Percentiles rank a stretch among this genome's conserved stretches.
Conservation (phyloP, 257 asterid genomes). For the Verbena officinalis region DNA sequence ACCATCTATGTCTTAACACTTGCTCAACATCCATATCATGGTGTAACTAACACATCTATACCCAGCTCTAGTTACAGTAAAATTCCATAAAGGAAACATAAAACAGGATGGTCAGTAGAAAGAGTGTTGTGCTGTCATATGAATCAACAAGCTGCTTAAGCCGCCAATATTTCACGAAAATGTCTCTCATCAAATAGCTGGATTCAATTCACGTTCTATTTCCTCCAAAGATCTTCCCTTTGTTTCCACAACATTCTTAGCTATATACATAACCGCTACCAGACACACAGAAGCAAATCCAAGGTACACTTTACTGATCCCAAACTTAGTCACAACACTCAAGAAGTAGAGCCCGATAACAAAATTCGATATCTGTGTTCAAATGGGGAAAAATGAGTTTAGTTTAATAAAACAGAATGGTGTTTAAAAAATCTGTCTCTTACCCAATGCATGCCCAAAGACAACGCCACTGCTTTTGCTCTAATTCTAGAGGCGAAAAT, state of each 20-base stretch:
- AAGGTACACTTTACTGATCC: conserved; percentile 87
- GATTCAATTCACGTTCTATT: conserved; percentile 71
- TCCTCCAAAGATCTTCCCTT: conserved; percentile 95
- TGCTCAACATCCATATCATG: too few relatives aligned
- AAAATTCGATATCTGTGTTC: conserved; percentile 76
- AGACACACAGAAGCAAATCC: conserved; percentile 78
- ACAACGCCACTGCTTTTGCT: conserved; percentile 94
- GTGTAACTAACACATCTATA: too few relatives aligned
- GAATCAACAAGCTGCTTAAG: too few relatives aligned
- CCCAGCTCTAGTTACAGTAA: too few relatives aligned
- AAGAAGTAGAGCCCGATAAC: conserved; percentile 88
- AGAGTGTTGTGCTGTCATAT: too few relatives aligned
- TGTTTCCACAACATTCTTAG: conserved; percentile 82
- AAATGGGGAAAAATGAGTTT: background rate
- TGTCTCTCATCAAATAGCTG: conserved; percentile 58
- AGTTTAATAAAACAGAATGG: too few relatives aligned
- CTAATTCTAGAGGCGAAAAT: conserved; percentile 86
- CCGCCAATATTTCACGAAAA: too few relatives aligned
- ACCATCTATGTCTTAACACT: too few relatives aligned
- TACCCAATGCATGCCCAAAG: conserved; percentile 96
- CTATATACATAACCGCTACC: conserved; percentile 76
- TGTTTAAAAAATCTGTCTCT: conserved; percentile 25
- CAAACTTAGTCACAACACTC: conserved; percentile 81
- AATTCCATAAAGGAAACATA: too few relatives aligned
- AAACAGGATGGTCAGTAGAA: too few relatives aligned